Evolutionary conservation across 768 basidiomycete species (phyloP).

Genomic region (Ramaria sp.): DNA sequence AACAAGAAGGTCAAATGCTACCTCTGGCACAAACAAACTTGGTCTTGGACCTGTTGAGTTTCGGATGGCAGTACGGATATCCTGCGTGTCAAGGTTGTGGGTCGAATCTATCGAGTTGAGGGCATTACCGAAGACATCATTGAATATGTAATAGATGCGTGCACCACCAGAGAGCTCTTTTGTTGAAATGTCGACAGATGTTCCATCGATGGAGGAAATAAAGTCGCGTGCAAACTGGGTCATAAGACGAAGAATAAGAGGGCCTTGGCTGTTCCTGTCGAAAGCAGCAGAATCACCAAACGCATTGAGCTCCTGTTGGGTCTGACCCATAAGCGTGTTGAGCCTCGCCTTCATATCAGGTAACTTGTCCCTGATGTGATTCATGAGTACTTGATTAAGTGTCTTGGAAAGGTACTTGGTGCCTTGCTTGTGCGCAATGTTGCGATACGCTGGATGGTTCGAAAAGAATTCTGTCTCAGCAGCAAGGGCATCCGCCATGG

Average conservation of each 20-base stretch:
- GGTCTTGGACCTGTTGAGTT: constrained; percentile 97
- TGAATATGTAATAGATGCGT: constrained; percentile 98
- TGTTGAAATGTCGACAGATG: constrained; percentile 90
- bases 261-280: constrained; percentile 68
- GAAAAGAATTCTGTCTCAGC: constrained; percentile 88
- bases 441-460: constrained; percentile 83
- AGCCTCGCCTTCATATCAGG: constrained; percentile 99
- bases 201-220: constrained; percentile 93
- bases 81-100: constrained; percentile 80
- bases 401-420: constrained; percentile 90
- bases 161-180: constrained; percentile 98
- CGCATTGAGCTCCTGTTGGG: constrained; percentile 94
- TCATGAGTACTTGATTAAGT: constrained; percentile 90
- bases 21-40: constrained; percentile 92
- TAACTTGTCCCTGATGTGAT: constrained; percentile 96
- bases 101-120: constrained; percentile 86
- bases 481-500: constrained; percentile 73
- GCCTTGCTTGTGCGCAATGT: constrained; percentile 96
- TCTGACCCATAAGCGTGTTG: constrained; percentile 98
- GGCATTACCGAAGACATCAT: constrained; percentile 93
- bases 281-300: constrained; percentile 91
- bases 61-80: constrained; percentile 95
- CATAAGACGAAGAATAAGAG: constrained; percentile 89
- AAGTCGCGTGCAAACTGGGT: constrained; percentile 98
- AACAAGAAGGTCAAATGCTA: constrained; percentile 92